These are phyloP conservation scores for Nepenthes mirabilis DNA, from an alignment of 148 eudicot genomes.

Conservation along the genomic window DNA sequence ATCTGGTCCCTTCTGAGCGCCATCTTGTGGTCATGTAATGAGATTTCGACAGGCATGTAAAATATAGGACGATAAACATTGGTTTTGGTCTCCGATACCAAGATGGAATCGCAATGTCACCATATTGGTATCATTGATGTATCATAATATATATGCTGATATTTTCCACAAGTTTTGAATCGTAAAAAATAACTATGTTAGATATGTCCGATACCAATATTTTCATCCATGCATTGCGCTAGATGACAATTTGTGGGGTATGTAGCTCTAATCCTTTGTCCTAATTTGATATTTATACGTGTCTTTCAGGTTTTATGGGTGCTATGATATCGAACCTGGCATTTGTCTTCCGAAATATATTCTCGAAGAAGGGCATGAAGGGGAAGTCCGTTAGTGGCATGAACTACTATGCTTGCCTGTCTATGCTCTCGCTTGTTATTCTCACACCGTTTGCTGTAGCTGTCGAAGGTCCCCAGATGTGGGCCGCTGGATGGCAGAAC, in stretches of 20 bases:
- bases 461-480: constrained; percentile 77
- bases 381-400: constrained; percentile 80
- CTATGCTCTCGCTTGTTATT: constrained; percentile 51
- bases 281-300: constrained; percentile 10
- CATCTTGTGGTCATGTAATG: too few species aligned
- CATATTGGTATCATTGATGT: too few species aligned
- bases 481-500: constrained; percentile 62
- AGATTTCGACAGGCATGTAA: too few species aligned
- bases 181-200: too few species aligned
- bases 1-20: too few species aligned
- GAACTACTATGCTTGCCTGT: constrained; percentile 82
- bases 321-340: constrained; percentile 86
- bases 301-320: constrained; percentile 60
- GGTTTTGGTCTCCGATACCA: too few species aligned
- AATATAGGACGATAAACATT: too few species aligned
- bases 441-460: constrained; percentile 78
- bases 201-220: too few species aligned
- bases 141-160: too few species aligned
- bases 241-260: too few species aligned
- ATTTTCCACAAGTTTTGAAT: too few species aligned
- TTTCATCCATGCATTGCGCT: background rate
- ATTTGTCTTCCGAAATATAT: constrained; percentile 73
- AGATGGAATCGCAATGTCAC: too few species aligned
- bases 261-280: constrained; percentile 1
- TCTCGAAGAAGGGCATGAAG: constrained; percentile 85